A percentile compares a stretch with the other conserved stretches of the same genome.
Evolutionary conservation across 1,284 basidiomycete species (phyloP).

Genomic region (Hypsizygus ulmarius): DNA sequence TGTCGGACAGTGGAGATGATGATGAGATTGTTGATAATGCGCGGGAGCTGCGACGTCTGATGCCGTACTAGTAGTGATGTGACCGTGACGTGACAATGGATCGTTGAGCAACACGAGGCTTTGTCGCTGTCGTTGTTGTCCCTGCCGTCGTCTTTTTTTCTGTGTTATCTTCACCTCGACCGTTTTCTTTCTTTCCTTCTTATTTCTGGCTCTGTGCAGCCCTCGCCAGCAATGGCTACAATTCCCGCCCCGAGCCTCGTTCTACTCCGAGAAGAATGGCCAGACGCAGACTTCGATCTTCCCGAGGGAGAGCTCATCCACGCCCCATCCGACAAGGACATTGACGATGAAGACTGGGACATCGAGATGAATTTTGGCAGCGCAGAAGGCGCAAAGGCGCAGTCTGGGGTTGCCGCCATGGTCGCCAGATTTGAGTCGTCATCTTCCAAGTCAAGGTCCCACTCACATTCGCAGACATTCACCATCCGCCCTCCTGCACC

Average conservation of each 20-base stretch:
- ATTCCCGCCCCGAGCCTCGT: slow-evolving; percentile 57
- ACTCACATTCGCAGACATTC: slow-evolving; percentile 43
- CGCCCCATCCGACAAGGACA: slow-evolving; percentile 61
- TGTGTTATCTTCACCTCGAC: slow-evolving; percentile 19
- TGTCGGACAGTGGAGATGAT: slow-evolving; percentile 38
- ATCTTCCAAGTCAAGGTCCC: slow-evolving; percentile 26
- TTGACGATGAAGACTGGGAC: slow-evolving; percentile 71
- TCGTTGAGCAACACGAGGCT: slow-evolving; percentile 29
- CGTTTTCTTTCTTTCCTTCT: slow-evolving; percentile 14
- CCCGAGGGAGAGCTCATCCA: slow-evolving; percentile 69
- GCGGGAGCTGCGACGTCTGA: slow-evolving; percentile 56
- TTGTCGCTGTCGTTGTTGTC: slow-evolving; percentile 14
- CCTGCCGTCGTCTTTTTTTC: slow-evolving; percentile 14
- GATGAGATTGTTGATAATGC: slow-evolving; percentile 64
- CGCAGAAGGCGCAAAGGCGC: slow-evolving; percentile 51
- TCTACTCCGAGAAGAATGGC: slow-evolving; percentile 70
- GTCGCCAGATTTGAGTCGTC: slow-evolving; percentile 23
- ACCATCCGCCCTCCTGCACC: slow-evolving; percentile 62
- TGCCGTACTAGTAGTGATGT: slow-evolving; percentile 53
- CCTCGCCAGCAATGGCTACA: slow-evolving; percentile 46
- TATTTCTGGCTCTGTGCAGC: slow-evolving; percentile 8
- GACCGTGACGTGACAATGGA: slow-evolving; percentile 20
- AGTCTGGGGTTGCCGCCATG: slow-evolving; percentile 36
- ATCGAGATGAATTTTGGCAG: slow-evolving; percentile 62
- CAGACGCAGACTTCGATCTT: slow-evolving; percentile 80